Percentiles rank a stretch among this genome's conserved stretches.
These are phyloP conservation scores for Phytophthora niederhauseri DNA, from an alignment of 352 stramenopile species.

Conservation along the genomic window DNA sequence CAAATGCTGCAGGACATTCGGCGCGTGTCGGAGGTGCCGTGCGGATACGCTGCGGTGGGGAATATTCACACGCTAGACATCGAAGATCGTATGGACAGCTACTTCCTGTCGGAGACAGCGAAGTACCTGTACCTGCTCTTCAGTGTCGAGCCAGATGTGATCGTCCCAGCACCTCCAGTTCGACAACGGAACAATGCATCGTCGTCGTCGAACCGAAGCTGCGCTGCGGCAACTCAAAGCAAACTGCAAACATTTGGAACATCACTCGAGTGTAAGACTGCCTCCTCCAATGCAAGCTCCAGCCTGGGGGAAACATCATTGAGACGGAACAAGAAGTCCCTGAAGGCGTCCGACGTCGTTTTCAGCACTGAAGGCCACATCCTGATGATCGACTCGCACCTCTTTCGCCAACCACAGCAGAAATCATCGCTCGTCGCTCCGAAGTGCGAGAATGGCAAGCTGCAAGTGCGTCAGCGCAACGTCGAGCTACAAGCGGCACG, in stretches of 20 bases:
- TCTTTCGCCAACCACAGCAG: slow-evolving; percentile 46
- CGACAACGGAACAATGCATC: slow-evolving; percentile 4
- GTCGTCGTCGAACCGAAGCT: slow-evolving; percentile 10
- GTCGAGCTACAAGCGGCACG: slow-evolving; percentile 37
- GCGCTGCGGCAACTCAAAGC: background rate
- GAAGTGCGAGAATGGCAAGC: slow-evolving; percentile 64
- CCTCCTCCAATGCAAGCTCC: slow-evolving; percentile 12
- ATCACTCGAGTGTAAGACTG: slow-evolving; percentile 11
- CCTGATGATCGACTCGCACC: slow-evolving; percentile 59
- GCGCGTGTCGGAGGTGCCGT: slow-evolving; percentile 85
- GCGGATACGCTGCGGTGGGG: slow-evolving; percentile 93
- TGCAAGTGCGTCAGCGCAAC: slow-evolving; percentile 46
- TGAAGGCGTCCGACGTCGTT: slow-evolving; percentile 75
- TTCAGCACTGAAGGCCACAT: slow-evolving; percentile 89
- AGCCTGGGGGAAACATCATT: slow-evolving; percentile 18
- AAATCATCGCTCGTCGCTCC: slow-evolving; percentile 7
- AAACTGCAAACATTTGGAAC: slow-evolving; percentile 4
- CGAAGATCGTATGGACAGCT: slow-evolving; percentile 98
- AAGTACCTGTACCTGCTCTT: slow-evolving; percentile 99
- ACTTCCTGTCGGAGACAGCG: slow-evolving; percentile 98
- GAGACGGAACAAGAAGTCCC: slow-evolving; percentile 31
- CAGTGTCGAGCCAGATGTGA: slow-evolving; percentile 88
- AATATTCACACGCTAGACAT: slow-evolving; percentile 92
- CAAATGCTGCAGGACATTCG: slow-evolving; percentile 91
- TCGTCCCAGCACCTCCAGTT: slow-evolving; percentile 50